A percentile compares a stretch with the other conserved stretches of the same genome.
phyloP scores from a whole-genome alignment of 2,329 filamentous ascomycete genomes.

The Diplocarpon mali region DNA sequence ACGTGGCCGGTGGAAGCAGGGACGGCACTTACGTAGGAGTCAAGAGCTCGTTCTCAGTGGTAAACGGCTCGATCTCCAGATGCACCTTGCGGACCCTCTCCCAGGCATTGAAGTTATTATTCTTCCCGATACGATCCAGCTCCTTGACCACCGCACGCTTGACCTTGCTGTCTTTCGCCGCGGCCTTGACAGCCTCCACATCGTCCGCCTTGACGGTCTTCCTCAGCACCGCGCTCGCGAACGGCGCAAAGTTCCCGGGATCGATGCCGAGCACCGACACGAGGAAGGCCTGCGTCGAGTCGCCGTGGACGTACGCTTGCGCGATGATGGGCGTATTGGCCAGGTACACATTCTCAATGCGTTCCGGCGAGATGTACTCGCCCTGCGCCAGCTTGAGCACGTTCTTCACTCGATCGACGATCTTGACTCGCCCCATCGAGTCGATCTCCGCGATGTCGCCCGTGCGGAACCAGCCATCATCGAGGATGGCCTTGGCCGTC shows the following conservation, averaged over 20 bases:
- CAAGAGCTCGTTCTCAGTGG: slow-evolving; percentile 80
- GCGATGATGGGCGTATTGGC: slow-evolving; percentile 68
- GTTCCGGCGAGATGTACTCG: slow-evolving; percentile 95
- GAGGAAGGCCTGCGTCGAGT: slow-evolving; percentile 67
- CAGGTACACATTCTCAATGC: slow-evolving; percentile 89
- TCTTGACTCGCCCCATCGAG: slow-evolving; percentile 73
- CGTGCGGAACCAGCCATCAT: slow-evolving; percentile 94
- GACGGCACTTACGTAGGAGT: slow-evolving; percentile 64
- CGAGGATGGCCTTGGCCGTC: slow-evolving; percentile 69
- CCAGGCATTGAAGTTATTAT: slow-evolving; percentile 84
- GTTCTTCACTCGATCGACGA: slow-evolving; percentile 97
- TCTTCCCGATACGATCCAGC: slow-evolving; percentile 66
- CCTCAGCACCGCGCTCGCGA: slow-evolving; percentile 66
- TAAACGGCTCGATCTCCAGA: slow-evolving; percentile 80
- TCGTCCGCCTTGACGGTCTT: slow-evolving; percentile 55
- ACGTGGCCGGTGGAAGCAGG: background rate
- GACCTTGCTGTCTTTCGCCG: slow-evolving; percentile 58
- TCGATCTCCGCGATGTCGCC: slow-evolving; percentile 87
- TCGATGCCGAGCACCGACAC: slow-evolving; percentile 85
- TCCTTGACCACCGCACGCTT: slow-evolving; percentile 65
- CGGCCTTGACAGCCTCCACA: slow-evolving; percentile 52
- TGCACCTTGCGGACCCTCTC: slow-evolving; percentile 69
- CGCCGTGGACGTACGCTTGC: slow-evolving; percentile 84
- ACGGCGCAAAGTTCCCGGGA: slow-evolving; percentile 71
- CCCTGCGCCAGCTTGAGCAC: slow-evolving; percentile 97